Base-by-base conservation (phyloP, 257 asterid species). In the Nicotiana paniculata region DNA sequence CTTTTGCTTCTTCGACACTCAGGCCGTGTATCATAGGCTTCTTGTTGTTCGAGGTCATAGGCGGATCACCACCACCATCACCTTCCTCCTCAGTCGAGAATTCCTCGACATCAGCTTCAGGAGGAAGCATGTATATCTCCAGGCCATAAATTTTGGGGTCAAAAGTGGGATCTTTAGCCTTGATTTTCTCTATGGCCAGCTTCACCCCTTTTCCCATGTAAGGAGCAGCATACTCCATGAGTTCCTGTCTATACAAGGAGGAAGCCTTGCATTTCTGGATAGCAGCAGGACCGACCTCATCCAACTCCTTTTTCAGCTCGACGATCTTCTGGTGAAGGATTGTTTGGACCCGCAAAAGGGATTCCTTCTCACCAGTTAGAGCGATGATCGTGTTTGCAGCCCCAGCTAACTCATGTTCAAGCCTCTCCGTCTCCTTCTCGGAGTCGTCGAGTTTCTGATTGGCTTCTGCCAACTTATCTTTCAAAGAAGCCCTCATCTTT, bases 171-270 rank as follows among this genome's bases (percentile, higher is more conserved):
- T 74, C 61, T 24, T 74, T 74, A 74, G 26, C 79, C 15, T 74
- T 74, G 62, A 74, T 74, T 37, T 74, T 74, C 79, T 48, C 62
- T 48, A 48, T 48, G 9, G 79, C 79, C 8, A 74, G 43, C 62
- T 74, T 74, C 79, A 74, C 16, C 62, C 62, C 79, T 6, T 24
- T 48, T 48, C 79, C 79, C 62, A 74, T 46, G 62, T 48, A 74
- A 24, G 79, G 62, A 74, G 79, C 79, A 48, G 62, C 79, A 26
- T 74, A 74, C 79, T 74, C 79, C 79, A 26, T 48, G 62, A 74
- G 79, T 7, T 74, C 62, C 15, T 48, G 79, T 48, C 61, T 74
- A 21, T 74, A 26, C 61, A 74, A 48, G 39, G 62, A 48, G 9
- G 79, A 74, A 48, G 79, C 61, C 39, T 48, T 74, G 39, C 48